Percentiles rank a stretch among this genome's conserved stretches.
phyloP scores from a whole-genome alignment of 2,329 filamentous ascomycete species.

The Neopestalotiopsis sp. region DNA sequence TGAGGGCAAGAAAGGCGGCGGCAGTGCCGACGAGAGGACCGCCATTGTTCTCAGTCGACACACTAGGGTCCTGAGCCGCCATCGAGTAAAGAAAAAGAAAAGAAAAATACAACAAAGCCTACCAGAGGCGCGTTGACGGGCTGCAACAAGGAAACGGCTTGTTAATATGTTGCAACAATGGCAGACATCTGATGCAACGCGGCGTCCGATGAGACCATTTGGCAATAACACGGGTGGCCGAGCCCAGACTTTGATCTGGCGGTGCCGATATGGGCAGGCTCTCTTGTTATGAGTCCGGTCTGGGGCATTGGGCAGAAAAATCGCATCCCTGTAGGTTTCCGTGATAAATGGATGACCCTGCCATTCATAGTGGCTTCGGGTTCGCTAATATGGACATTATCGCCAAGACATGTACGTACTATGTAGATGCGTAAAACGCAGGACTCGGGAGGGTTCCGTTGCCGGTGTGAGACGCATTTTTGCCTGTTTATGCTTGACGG shows the following conservation, averaged over 20 bases:
- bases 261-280: neutral
- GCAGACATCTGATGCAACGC: neutral
- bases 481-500: neutral
- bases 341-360: neutral
- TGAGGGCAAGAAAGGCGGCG: slow-evolving; percentile 42
- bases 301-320: neutral
- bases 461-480: neutral
- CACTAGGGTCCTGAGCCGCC: slow-evolving; percentile 38
- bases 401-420: neutral
- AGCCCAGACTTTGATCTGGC: neutral
- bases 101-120: neutral
- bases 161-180: neutral
- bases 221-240: neutral
- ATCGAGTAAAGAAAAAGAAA: slow-evolving; percentile 24
- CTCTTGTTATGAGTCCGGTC: neutral
- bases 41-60: slow-evolving; percentile 38
- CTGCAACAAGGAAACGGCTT: neutral
- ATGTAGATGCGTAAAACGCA: neutral
- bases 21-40: slow-evolving; percentile 35
- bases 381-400: neutral
- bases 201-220: neutral
- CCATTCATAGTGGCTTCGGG: neutral
- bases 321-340: neutral
- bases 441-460: neutral
- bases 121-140: slow-evolving; percentile 5